A percentile compares a stretch with the other conserved stretches of the same genome.
These are phyloP conservation scores for Penicillium nordicum DNA, from an alignment of 2,329 filamentous ascomycete species.

Conservation along the genomic window DNA sequence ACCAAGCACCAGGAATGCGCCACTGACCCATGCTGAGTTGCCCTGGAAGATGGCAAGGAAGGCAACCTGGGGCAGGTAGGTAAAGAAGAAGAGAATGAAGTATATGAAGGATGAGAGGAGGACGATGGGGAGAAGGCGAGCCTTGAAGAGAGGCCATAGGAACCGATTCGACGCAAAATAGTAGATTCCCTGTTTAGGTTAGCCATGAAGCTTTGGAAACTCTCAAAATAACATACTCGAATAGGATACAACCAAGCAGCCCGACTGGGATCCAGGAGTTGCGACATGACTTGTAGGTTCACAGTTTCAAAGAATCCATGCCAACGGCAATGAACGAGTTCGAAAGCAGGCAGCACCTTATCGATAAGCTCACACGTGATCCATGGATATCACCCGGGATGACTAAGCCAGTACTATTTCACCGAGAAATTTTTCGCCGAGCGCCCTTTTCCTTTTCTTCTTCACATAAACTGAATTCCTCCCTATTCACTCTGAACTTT, in stretches of 20 bases:
- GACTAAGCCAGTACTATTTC: slow-evolving; percentile 23
- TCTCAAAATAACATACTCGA: slow-evolving; percentile 34
- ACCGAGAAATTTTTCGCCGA: slow-evolving; percentile 14
- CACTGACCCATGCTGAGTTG: slow-evolving; percentile 82
- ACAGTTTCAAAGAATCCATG: neutral
- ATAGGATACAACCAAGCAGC: slow-evolving; percentile 50
- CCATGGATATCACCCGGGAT: neutral
- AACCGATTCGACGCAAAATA: slow-evolving; percentile 76
- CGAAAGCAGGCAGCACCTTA: slow-evolving; percentile 24
- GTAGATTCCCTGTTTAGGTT: slow-evolving; percentile 61
- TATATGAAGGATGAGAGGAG: slow-evolving; percentile 81
- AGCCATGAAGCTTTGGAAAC: neutral
- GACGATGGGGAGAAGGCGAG: slow-evolving; percentile 74
- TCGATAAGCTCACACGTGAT: slow-evolving; percentile 33
- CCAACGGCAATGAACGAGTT: neutral
- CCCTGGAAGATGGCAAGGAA: slow-evolving; percentile 89
- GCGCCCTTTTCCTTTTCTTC: slow-evolving; percentile 31
- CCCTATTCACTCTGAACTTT: slow-evolving; percentile 48
- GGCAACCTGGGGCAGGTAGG: slow-evolving; percentile 84
- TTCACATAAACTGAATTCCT: slow-evolving; percentile 43
- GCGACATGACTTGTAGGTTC: slow-evolving; percentile 13
- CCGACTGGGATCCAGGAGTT: slow-evolving; percentile 26
- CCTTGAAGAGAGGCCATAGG: slow-evolving; percentile 75
- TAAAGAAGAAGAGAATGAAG: slow-evolving; percentile 78
- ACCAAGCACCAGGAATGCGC: slow-evolving; percentile 74